A percentile compares a stretch with the other conserved stretches of the same genome.
These are phyloP conservation scores for Ganoderma leucocontextum DNA, from an alignment of 1,284 basidiomycete species.

Conservation along the genomic window DNA sequence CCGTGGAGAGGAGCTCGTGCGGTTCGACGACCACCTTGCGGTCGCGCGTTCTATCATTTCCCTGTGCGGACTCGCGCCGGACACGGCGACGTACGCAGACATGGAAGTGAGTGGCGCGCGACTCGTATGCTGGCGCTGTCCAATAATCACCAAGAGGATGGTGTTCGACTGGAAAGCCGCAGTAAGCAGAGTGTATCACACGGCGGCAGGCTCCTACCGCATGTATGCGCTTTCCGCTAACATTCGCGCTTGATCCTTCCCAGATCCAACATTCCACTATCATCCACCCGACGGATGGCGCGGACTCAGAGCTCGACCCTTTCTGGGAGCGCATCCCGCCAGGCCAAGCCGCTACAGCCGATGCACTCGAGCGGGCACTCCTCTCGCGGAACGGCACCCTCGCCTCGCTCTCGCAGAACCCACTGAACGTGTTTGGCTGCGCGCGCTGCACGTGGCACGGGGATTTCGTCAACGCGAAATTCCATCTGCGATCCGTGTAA, in stretches of 20 bases:
- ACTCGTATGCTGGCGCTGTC: not conserved
- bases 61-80: not conserved
- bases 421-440: constrained; percentile 1
- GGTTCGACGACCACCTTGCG: not conserved
- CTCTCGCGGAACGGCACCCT: not conserved
- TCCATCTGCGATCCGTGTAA: not conserved
- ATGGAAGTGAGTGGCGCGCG: not conserved
- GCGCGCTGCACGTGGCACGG: not conserved
- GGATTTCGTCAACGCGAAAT: not conserved
- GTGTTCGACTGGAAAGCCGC: constrained; percentile 2
- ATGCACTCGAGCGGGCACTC: not conserved
- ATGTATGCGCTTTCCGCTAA: not conserved
- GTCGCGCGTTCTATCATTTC: not conserved
- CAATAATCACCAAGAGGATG: not conserved
- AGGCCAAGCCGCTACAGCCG: not conserved
- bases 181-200: not conserved
- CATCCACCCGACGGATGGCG: not conserved
- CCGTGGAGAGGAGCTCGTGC: not conserved
- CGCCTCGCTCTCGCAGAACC: not conserved
- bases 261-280: constrained; percentile 2
- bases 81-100: constrained; percentile 1
- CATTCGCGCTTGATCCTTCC: too few species aligned
- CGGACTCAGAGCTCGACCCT: not conserved
- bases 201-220: too few species aligned
- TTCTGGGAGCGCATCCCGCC: not conserved